These are phyloP conservation scores for Podosphaera aphanis DNA, from an alignment of 2,329 filamentous ascomycete species.

Conservation along the genomic window DNA sequence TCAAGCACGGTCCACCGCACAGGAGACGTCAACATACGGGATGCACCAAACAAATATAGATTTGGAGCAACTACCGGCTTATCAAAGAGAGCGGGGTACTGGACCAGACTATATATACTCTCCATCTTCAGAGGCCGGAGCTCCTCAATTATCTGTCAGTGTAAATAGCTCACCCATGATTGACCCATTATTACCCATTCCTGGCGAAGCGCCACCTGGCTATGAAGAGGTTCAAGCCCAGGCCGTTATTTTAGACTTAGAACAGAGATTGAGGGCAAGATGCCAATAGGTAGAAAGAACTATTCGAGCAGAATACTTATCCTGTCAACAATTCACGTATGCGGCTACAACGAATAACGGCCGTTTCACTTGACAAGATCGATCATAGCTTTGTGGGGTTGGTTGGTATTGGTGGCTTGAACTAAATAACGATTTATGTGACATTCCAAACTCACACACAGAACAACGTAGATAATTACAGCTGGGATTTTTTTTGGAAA, in stretches of 20 bases:
- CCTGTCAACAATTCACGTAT: too few species aligned
- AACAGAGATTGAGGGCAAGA: slow-evolving; percentile 52
- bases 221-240: slow-evolving; percentile 82
- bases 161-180: slow-evolving; percentile 6
- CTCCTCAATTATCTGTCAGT: slow-evolving; percentile 8
- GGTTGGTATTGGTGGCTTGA: too few species aligned
- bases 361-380: too few species aligned
- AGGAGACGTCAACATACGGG: slow-evolving; percentile 36
- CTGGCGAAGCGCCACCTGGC: slow-evolving; percentile 63
- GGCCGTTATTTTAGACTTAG: slow-evolving; percentile 29
- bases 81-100: slow-evolving; percentile 23
- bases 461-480: too few species aligned
- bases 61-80: slow-evolving; percentile 70
- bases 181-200: slow-evolving; percentile 9
- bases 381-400: too few species aligned
- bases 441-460: too few species aligned
- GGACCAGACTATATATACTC: slow-evolving; percentile 7
- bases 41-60: slow-evolving; percentile 42
- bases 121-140: slow-evolving; percentile 8
- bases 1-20: slow-evolving; percentile 54
- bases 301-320: too few species aligned
- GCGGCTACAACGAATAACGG: too few species aligned
- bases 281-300: slow-evolving; percentile 25
- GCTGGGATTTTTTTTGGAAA: too few species aligned
- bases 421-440: too few species aligned